Evolutionary conservation across 2,329 filamentous ascomycete genomes (phyloP).

Genomic region (Gliomastix tumulicola): DNA sequence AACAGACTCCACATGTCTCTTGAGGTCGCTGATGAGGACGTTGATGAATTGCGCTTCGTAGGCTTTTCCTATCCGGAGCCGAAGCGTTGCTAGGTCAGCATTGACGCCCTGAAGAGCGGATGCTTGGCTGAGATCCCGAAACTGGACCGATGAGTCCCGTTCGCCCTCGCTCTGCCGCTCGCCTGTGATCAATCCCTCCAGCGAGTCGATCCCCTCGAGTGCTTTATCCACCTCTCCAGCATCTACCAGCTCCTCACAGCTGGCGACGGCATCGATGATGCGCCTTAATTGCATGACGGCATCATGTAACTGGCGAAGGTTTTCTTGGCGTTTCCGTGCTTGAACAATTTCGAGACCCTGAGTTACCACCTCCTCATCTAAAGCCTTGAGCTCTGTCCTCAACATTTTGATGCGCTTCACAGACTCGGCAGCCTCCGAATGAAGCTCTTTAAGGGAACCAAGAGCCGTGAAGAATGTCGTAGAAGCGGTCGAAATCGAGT

Average conservation of each 20-base stretch:
- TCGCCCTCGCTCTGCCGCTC: conserved; percentile 36
- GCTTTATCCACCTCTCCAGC: conserved; percentile 77
- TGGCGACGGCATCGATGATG: conserved; percentile 67
- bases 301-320: conserved; percentile 73
- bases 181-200: conserved; percentile 77
- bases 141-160: conserved; percentile 21
- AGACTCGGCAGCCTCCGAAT: conserved; percentile 86
- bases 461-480: conserved; percentile 94
- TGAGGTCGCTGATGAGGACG: conserved; percentile 71
- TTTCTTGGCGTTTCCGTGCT: conserved; percentile 74
- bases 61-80: conserved; percentile 75
- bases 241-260: conserved; percentile 77
- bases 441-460: conserved; percentile 82
- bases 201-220: conserved; percentile 65
- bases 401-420: conserved; percentile 79
- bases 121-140: conserved; percentile 67
- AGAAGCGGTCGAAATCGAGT: conserved; percentile 91
- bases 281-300: conserved; percentile 77
- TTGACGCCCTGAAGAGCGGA: conserved; percentile 75
- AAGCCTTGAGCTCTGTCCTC: conserved; percentile 67
- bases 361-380: conserved; percentile 83
- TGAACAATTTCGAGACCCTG: conserved; percentile 81
- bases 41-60: conserved; percentile 78
- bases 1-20: conserved; percentile 70
- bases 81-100: conserved; percentile 67